Base-by-base conservation (phyloP, 768 basidiomycete species). In the Cyclocybe cylindracea region DNA sequence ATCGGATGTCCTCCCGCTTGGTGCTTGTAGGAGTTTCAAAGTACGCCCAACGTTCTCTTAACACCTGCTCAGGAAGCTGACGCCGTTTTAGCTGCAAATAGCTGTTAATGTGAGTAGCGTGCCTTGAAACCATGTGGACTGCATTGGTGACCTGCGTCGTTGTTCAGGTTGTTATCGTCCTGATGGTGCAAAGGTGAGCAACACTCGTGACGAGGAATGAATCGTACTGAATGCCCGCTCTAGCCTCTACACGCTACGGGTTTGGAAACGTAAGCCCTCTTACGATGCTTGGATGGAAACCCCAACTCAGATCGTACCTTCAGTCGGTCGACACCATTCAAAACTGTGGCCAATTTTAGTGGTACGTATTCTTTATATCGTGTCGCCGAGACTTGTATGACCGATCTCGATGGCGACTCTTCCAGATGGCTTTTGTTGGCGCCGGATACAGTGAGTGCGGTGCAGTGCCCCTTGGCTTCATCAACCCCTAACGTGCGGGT, bases 171-270 rank as follows among this genome's bases (percentile, higher is more conserved):
- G 54, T 77, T 7, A 70, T 77, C 33, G 67, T 76, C 10, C 54
- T 77, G 2, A 36, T 75, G n/a, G 75, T 77, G 1, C 76, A 77
- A 55, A 65, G 66, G 73, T 74, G 50, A 54, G 70, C 56, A n/a
- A 44, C 38, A 14, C 10, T n/a, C 38, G 45, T 39, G 11, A 35
- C 18, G 43, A 24, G 31, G 14, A 41, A 38, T n/a, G 33, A 11
- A 8, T 24, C 8, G 34, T 34, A 38, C 10, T 18, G 10, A 38
- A 50, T 36, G 24, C 11, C 31, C 9, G 7, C 31, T 24, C 10
- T 10, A 76, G 76, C 57, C 57, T 77, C 34, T 78, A 78, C 44
- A 66, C 74, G 8, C 64, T 70, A 42, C 69, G 77, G 7, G 69
- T 77, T 10, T 77, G 75, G 73, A 64, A 72, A 38, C 69, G 77